Conservation (phyloP, 768 basidiomycete genomes). For the Epithele typhae region DNA sequence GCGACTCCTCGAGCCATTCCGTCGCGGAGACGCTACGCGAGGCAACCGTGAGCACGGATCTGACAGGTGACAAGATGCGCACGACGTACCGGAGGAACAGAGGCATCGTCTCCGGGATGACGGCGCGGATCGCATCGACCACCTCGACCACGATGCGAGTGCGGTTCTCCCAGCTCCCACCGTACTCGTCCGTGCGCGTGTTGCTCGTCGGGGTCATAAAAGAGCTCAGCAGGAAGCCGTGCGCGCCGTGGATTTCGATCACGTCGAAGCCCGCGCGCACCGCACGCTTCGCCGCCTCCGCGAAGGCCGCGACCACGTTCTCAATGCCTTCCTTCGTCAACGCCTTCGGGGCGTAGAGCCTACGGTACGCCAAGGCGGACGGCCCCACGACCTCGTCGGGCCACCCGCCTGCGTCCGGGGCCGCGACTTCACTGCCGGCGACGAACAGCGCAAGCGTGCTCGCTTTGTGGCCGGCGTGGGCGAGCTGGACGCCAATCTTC, state of each 20-base stretch:
- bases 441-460: conserved; percentile 60
- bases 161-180: conserved; percentile 45
- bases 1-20: conserved; percentile 62
- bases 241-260: conserved; percentile 19
- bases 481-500: conserved; percentile 69
- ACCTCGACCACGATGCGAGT: conserved; percentile 57
- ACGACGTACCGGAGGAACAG: conserved; percentile 61
- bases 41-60: too few relatives aligned
- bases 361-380: conserved; percentile 40
- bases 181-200: conserved; percentile 43
- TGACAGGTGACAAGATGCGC: conserved; percentile 16
- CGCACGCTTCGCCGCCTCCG: conserved; percentile 46
- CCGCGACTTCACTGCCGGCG: conserved; percentile 36
- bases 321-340: conserved; percentile 33
- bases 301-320: conserved; percentile 34
- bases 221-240: conserved; percentile 18
- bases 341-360: conserved; percentile 32
- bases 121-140: conserved; percentile 54
- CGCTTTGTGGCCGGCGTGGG: conserved; percentile 71
- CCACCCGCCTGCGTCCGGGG: conserved; percentile 36
- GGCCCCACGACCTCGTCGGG: conserved; percentile 39
- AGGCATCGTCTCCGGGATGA: conserved; percentile 58
- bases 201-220: conserved; percentile 38
- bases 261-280: conserved; percentile 45
- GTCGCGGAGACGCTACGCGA: conserved; percentile 56